Evolutionary conservation across 2,329 filamentous ascomycete species (phyloP), one percentile per base, ranked within the genome.

Genomic region (Bisporella sp.): DNA sequence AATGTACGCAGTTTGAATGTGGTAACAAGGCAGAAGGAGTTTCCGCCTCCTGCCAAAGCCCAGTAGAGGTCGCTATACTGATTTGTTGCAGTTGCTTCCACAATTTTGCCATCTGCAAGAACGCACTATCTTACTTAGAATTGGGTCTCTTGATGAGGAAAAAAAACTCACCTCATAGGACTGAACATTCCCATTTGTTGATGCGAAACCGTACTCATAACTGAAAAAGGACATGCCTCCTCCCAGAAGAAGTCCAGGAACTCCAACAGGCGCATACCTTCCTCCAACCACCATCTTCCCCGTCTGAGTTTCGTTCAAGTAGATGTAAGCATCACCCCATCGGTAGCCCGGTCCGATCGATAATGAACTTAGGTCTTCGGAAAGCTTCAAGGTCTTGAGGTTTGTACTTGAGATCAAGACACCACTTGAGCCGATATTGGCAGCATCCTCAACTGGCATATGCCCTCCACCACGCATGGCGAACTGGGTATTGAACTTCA

Each of bases 381-480:
- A 59, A 28, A 57, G 48, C 32, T 50, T 41, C 9, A 60, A 5
- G 4, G 50, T 51, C 12, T 46, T 51, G 12, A 51, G 48, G 12
- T 54, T 52, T 8, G 65, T 69, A 6, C 75, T 70, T 5, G 74
- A 74, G 53, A 81, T 72, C 6, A 76, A 57, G 3, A 76, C 66
- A 0, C 75, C 75, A 1, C 66, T 72, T 21, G 21, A 21, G 45
- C 75, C 81, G 4, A 53, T 59, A 12, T 77, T 70, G 32, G 73
- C 74, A 12, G 74, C 69, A 54, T 73, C 71, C n/a, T 74, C 68
- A 58, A 79, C 79, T 4, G 77, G 73, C 50, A 75, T 77, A 63
- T 82, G 78, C 1, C 79, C 79, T 31, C 78, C 79, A 6, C 74
- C 75, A 56, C 78, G 76, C 56, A 79, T 64, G 5, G 78, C 77